Evolutionary conservation across 106 monocot species (phyloP).

Genomic region (Dioscorea alata): DNA sequence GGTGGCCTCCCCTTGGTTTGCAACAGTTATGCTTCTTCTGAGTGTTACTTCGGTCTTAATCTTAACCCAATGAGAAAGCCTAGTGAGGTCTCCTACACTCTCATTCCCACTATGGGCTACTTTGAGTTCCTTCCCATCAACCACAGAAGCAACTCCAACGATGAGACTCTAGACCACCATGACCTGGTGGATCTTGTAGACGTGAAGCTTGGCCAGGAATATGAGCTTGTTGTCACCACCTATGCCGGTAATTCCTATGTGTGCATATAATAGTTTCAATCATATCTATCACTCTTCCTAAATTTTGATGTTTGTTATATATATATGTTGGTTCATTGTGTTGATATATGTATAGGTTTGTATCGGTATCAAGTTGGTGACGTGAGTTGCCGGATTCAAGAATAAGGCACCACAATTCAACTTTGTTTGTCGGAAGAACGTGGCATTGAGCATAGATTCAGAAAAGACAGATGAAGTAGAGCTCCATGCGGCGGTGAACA

Average conservation of each 20-base stretch:
- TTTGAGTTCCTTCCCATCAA: conserved; percentile 70
- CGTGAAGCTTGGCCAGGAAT: conserved; percentile 69
- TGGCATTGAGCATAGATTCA: conserved; percentile 75
- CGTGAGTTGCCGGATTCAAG: conserved; percentile 73
- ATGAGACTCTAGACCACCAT: background rate
- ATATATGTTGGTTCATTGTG: no score
- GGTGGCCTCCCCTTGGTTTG: conserved; percentile 67
- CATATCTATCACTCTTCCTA: no score
- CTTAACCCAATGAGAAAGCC: conserved; percentile 76
- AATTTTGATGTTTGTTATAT: no score
- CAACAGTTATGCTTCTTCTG: conserved; percentile 88
- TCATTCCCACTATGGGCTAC: conserved; percentile 84
- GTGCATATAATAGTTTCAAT: no score
- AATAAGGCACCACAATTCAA: conserved; percentile 79
- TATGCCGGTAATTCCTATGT: conserved; percentile 63
- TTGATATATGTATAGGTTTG: conserved; percentile 31
- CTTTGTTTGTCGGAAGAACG: conserved; percentile 76
- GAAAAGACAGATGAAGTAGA: conserved; percentile 92
- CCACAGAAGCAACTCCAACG: conserved; percentile 3
- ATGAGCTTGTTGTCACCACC: conserved; percentile 91
- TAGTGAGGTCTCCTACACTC: conserved; percentile 63
- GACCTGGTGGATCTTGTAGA: conserved; percentile 68
- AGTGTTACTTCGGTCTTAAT: conserved; percentile 92
- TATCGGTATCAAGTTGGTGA: conserved; percentile 83
- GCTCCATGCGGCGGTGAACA: conserved; percentile 60